Evolutionary conservation across 306 rosid genomes (phyloP).

Genomic region (Abrus pulchellus): DNA sequence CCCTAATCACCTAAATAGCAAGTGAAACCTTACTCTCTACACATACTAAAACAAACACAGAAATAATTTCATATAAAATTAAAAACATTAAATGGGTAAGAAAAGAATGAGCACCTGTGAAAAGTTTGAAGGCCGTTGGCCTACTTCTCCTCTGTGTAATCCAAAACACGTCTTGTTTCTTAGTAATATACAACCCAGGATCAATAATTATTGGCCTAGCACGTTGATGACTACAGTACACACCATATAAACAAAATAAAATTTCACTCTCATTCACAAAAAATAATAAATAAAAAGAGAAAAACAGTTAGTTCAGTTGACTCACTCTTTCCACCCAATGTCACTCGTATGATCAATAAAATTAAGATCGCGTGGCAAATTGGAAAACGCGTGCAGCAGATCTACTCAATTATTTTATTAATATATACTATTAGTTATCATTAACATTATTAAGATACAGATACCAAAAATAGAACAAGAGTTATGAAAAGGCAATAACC

Average conservation of each 20-base stretch:
- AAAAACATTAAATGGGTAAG: neutral
- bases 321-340: slow-evolving; percentile 96
- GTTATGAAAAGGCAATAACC: slow-evolving; percentile 56
- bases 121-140: slow-evolving; percentile 92
- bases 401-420: slow-evolving; percentile 51
- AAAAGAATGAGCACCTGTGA: slow-evolving; percentile 66
- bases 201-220: slow-evolving; percentile 89
- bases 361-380: slow-evolving; percentile 84
- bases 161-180: slow-evolving; percentile 86
- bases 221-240: slow-evolving; percentile 62
- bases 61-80: neutral
- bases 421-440: too few species aligned
- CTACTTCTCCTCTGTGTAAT: slow-evolving; percentile 83
- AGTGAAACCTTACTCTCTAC: neutral
- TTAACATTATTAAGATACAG: neutral
- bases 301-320: neutral
- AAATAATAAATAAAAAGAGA: neutral
- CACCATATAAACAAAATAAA: neutral
- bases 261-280: slow-evolving; percentile 11
- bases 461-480: neutral
- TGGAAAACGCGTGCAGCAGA: slow-evolving; percentile 79
- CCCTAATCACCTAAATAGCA: slow-evolving; percentile 5
- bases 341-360: slow-evolving; percentile 89
- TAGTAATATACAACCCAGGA: slow-evolving; percentile 85
- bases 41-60: neutral